Evolutionary conservation across 306 rosid genomes (phyloP).

Genomic region (Geum urbanum): DNA sequence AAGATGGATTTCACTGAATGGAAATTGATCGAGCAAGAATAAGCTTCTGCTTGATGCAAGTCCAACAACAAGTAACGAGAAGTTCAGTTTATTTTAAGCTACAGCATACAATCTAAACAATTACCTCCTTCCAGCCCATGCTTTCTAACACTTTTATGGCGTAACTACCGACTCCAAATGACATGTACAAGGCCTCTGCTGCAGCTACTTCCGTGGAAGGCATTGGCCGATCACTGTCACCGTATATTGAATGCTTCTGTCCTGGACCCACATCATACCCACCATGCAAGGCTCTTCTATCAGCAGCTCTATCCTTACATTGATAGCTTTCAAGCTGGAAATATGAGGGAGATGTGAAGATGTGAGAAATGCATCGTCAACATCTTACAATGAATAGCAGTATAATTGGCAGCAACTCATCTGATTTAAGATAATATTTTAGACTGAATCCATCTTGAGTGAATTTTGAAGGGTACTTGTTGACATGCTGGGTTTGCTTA

Average conservation of each 20-base stretch:
- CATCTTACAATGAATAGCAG: background rate
- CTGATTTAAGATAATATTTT: background rate
- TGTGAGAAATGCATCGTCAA: background rate
- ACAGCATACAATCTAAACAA: background rate
- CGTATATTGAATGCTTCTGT: conserved; percentile 44
- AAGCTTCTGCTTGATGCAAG: background rate
- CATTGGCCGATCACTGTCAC: conserved; percentile 28
- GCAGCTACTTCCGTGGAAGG: conserved; percentile 48
- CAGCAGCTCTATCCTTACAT: conserved; percentile 84
- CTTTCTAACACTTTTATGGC: conserved; percentile 56
- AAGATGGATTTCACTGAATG: background rate
- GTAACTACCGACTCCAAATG: conserved; percentile 82
- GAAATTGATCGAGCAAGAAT: background rate
- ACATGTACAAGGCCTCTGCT: conserved; percentile 64
- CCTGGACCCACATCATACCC: conserved; percentile 82
- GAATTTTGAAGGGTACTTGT: background rate
- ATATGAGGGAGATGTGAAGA: conserved; percentile 18
- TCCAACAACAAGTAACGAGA: background rate
- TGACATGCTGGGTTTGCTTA: background rate
- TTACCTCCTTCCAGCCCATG: conserved; percentile 98
- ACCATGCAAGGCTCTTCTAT: conserved; percentile 82
- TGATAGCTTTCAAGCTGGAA: conserved; percentile 43
- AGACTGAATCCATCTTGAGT: background rate
- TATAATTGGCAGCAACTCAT: background rate
- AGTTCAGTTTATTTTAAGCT: background rate